These are phyloP conservation scores for Pleochaeta shiraiana DNA, from an alignment of 2,329 filamentous ascomycete species.

Conservation along the genomic window DNA sequence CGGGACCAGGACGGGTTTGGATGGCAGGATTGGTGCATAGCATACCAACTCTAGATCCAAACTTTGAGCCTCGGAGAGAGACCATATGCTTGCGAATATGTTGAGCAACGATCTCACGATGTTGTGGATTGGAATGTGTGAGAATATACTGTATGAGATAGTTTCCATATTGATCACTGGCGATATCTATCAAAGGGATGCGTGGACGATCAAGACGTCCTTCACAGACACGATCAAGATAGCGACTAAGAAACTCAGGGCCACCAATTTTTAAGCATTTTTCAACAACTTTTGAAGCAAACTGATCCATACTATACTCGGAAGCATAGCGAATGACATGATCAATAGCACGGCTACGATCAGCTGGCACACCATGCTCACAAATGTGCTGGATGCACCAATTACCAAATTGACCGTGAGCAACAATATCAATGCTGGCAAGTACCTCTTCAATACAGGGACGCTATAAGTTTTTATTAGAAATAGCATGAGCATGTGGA, in stretches of 20 bases:
- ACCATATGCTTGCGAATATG: slow-evolving; percentile 99
- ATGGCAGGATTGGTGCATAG: slow-evolving; percentile 91
- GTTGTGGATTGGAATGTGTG: slow-evolving; percentile 66
- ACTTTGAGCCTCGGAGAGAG: slow-evolving; percentile 92
- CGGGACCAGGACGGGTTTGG: slow-evolving; percentile 71
- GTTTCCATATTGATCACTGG: slow-evolving; percentile 97
- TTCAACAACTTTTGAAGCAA: slow-evolving; percentile 96
- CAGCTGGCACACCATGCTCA: slow-evolving; percentile 77
- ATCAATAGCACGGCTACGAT: slow-evolving; percentile 83
- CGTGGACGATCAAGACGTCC: slow-evolving; percentile 76
- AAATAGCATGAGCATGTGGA: neutral
- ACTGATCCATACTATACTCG: slow-evolving; percentile 98
- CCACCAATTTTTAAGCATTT: slow-evolving; percentile 97
- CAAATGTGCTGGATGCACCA: slow-evolving; percentile 99
- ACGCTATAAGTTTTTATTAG: slow-evolving; percentile 35
- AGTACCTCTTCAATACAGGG: slow-evolving; percentile 95
- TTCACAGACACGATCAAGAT: slow-evolving; percentile 85
- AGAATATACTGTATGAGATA: slow-evolving; percentile 97
- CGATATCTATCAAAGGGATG: slow-evolving; percentile 94
- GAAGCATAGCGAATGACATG: slow-evolving; percentile 86
- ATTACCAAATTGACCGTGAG: slow-evolving; percentile 95
- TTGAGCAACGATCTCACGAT: slow-evolving; percentile 77
- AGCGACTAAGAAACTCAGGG: slow-evolving; percentile 72
- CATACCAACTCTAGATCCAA: slow-evolving; percentile 96
- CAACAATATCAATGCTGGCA: slow-evolving; percentile 83